Evolutionary conservation across 352 stramenopile species (phyloP), one percentile per base, ranked within the genome.

Genomic region (Blastocystis sp.): DNA sequence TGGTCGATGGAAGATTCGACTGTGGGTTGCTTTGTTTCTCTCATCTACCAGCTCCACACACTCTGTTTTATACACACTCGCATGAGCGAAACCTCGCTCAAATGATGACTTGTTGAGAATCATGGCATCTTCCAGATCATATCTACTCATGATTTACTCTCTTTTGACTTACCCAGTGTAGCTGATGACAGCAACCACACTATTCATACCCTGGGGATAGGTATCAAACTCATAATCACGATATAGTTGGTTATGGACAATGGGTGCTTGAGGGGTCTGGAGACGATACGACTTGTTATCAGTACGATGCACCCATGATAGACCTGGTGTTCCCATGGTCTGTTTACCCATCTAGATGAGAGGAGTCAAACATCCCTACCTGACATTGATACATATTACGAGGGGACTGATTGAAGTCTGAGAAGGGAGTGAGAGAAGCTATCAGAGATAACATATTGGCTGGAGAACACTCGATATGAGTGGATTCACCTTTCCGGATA

Each of bases 371-470:
- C 97, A 93, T 56, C 97, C 97, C 37, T 99, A 70, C 60, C n/a
- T 99, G 97, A 90, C 97, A 99, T 94, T 99, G 97, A 91, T 98
- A 99, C 97, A 99, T 99, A 92, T 99, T 99, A 91, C 97, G 93
- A 53, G 98, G 98, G 35, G 94, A 98, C 93, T 99, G 98, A 92
- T 99, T 99, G 92, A 99, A 98, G 92, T 99, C 97, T 0, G 94
- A 98, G 91, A 99, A 99, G 13, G 97, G 97, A 42, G 97, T 99
- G 73, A 99, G 91, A 89, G 95, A 98, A 15, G 97, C 97, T 69
- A 99, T 97, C 35, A 99, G 92, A 91, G 95, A 98, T 40, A 99
- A 92, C 97, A 99, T 99, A 91, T 98, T 98, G n/a, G 95, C 98
- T 4, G 97, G 96, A 92, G 98, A 96, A 66, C 99, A 94, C 91